Evolutionary conservation across 768 basidiomycete genomes (phyloP).

Genomic region (Floccularia luteovirens): DNA sequence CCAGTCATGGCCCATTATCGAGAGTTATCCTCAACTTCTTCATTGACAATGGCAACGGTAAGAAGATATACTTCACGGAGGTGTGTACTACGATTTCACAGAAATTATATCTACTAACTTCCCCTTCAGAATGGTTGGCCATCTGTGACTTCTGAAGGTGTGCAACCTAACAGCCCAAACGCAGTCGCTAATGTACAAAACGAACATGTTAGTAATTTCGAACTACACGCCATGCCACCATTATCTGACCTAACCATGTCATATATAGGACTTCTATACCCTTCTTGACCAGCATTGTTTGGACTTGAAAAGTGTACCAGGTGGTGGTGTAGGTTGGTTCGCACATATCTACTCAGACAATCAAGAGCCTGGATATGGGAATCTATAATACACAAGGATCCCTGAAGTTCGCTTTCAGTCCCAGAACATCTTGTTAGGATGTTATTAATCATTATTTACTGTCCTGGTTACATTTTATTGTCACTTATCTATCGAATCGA

Average conservation of each 20-base stretch:
- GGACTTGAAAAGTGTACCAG: slow-evolving; percentile 48
- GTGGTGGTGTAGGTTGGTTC: slow-evolving; percentile 76
- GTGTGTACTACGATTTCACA: slow-evolving; percentile 23
- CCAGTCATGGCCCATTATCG: slow-evolving; percentile 58
- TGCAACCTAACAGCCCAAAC: slow-evolving; percentile 55
- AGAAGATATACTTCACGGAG: slow-evolving; percentile 73
- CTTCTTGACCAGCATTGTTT: slow-evolving; percentile 59
- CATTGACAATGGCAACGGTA: slow-evolving; percentile 49
- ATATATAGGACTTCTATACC: slow-evolving; percentile 46
- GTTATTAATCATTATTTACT: background rate
- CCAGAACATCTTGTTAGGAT: slow-evolving; percentile 49
- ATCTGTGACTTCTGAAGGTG: slow-evolving; percentile 48
- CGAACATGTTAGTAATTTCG: slow-evolving; percentile 38
- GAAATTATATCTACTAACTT: background rate
- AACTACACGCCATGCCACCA: too few relatives aligned
- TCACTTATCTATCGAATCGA: too few relatives aligned
- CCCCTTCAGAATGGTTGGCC: slow-evolving; percentile 73
- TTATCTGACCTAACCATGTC: background rate
- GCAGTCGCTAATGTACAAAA: slow-evolving; percentile 58
- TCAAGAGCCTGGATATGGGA: slow-evolving; percentile 64
- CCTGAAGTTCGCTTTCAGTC: slow-evolving; percentile 59
- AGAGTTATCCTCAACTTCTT: slow-evolving; percentile 59
- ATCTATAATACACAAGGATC: slow-evolving; percentile 42
- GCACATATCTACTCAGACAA: slow-evolving; percentile 71
- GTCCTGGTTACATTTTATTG: background rate